Evolutionary conservation across 495 filamentous ascomycete species (phyloP).

Genomic region (Aspergillus bertholletiae): DNA sequence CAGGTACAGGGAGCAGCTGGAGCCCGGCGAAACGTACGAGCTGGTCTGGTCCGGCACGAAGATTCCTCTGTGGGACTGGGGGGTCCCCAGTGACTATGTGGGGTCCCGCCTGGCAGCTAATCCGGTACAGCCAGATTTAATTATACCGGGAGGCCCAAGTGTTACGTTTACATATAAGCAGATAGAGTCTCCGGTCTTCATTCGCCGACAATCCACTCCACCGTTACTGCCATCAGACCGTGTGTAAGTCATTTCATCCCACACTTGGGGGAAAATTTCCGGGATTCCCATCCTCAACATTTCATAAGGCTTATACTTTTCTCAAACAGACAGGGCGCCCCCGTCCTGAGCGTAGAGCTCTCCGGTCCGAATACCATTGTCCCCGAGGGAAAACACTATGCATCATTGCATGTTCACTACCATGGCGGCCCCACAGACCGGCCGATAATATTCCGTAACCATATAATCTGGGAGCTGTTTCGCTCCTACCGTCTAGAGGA

Average conservation of each 20-base stretch:
- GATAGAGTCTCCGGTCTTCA: not conserved
- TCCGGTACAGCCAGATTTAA: not conserved
- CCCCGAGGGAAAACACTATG: not conserved
- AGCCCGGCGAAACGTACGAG: not conserved
- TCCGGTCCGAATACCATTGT: not conserved
- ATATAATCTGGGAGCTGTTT: not conserved
- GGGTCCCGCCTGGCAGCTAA: not conserved
- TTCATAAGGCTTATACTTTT: not conserved
- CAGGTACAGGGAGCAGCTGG: not conserved
- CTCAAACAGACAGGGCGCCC: not conserved
- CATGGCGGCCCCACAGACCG: not conserved
- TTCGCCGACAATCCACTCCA: not conserved
- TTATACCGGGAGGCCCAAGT: not conserved
- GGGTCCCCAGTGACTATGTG: not conserved
- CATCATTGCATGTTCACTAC: not conserved
- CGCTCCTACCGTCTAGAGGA: not conserved
- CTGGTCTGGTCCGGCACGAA: not conserved
- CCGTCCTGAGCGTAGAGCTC: not conserved
- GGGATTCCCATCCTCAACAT: not conserved
- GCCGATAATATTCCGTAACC: not conserved
- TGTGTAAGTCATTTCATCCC: not conserved
- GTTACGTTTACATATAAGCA: constrained; percentile 1
- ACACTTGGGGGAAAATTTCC: not conserved
- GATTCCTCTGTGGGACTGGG: not conserved
- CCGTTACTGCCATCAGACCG: not conserved